Evolutionary conservation across 2,329 filamentous ascomycete species (phyloP).

Genomic region (Tolypocladium ovalisporum): DNA sequence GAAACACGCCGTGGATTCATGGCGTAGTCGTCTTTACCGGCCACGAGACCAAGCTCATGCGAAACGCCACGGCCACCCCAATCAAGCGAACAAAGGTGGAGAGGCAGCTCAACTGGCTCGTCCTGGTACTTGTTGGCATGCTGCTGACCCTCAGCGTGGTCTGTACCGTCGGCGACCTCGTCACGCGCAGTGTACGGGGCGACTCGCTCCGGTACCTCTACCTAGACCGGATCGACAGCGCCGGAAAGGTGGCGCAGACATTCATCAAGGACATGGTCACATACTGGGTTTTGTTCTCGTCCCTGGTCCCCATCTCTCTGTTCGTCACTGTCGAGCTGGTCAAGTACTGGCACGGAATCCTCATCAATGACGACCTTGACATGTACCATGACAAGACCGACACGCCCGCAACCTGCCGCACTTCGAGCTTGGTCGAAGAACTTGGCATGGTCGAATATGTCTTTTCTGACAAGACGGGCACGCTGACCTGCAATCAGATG

Average conservation of each 20-base stretch:
- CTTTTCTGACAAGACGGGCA: slow-evolving; percentile 96
- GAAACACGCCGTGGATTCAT: slow-evolving; percentile 96
- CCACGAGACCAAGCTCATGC: slow-evolving; percentile 98
- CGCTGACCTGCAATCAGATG: slow-evolving; percentile 97
- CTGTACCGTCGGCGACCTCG: slow-evolving; percentile 82
- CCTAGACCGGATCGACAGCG: slow-evolving; percentile 48
- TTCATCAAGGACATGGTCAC: slow-evolving; percentile 95
- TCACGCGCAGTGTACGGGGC: slow-evolving; percentile 57
- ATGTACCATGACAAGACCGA: slow-evolving; percentile 96
- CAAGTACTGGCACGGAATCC: slow-evolving; percentile 95
- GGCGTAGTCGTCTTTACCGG: slow-evolving; percentile 87
- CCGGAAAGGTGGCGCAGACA: slow-evolving; percentile 50
- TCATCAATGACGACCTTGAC: slow-evolving; percentile 95
- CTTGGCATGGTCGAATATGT: slow-evolving; percentile 97
- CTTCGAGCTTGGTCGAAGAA: slow-evolving; percentile 92
- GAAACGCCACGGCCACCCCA: slow-evolving; percentile 90
- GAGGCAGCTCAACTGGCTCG: slow-evolving; percentile 84
- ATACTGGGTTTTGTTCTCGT: slow-evolving; percentile 97
- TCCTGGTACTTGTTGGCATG: slow-evolving; percentile 79
- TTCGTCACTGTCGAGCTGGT: slow-evolving; percentile 97
- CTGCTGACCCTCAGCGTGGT: slow-evolving; percentile 77
- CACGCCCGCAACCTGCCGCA: slow-evolving; percentile 90
- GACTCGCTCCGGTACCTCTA: slow-evolving; percentile 61
- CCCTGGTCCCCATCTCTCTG: slow-evolving; percentile 90
- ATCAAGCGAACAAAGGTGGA: slow-evolving; percentile 98